A percentile compares a stretch with the other conserved stretches of the same genome.
Evolutionary conservation across 805 yeast genomes (phyloP).

Genomic region (Starmerella cellae): DNA sequence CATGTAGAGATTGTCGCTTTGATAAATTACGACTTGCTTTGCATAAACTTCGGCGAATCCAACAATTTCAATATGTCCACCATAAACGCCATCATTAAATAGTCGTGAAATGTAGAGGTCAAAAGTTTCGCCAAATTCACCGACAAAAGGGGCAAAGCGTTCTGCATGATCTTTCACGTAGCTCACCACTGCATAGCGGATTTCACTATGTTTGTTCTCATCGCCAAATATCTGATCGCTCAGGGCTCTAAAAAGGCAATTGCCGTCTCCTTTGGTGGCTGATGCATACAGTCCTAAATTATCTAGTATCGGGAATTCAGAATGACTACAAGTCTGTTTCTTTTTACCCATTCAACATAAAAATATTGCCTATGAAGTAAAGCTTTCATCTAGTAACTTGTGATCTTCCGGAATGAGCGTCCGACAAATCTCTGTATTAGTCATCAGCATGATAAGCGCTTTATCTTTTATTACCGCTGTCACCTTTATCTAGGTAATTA

Average conservation of each 20-base stretch:
- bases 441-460: too few relatives aligned
- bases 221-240: constrained; percentile 32
- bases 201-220: constrained; percentile 23
- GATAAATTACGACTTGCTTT: constrained; percentile 30
- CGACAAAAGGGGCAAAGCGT: constrained; percentile 27
- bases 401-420: too few relatives aligned
- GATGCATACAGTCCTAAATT: constrained; percentile 29
- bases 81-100: constrained; percentile 31
- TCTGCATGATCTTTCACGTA: constrained; percentile 25
- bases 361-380: too few relatives aligned
- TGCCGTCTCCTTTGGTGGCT: constrained; percentile 32
- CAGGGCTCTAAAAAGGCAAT: constrained; percentile 32
- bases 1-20: constrained; percentile 28
- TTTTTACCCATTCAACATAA: constrained; percentile 12
- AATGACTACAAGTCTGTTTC: constrained; percentile 6
- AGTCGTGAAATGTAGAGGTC: constrained; percentile 27
- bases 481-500: too few relatives aligned
- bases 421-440: too few relatives aligned
- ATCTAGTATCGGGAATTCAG: constrained; percentile 29
- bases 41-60: constrained; percentile 29
- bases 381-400: too few relatives aligned
- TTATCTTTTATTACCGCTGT: too few relatives aligned
- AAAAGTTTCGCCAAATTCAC: constrained; percentile 28
- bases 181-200: constrained; percentile 26
- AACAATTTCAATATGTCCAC: constrained; percentile 33